Percentiles rank a stretch among this genome's conserved stretches.
phyloP scores from a whole-genome alignment of 768 basidiomycete genomes.

The Pleurotus pulmonarius region DNA sequence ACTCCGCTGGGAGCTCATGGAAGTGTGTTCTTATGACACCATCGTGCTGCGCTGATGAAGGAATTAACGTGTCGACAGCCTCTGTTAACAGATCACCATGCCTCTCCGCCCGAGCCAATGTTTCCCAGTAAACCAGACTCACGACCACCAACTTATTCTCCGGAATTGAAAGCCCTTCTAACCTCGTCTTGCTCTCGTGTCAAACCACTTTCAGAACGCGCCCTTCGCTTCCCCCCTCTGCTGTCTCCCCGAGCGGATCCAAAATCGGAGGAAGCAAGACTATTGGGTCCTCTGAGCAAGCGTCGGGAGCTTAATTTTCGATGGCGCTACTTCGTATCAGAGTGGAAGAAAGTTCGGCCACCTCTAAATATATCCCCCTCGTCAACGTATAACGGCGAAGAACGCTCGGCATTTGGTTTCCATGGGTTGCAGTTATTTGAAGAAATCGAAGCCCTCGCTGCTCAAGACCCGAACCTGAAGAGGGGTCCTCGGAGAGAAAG shows the following conservation, averaged over 20 bases:
- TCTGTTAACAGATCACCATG: slow-evolving; percentile 43
- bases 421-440: slow-evolving; percentile 39
- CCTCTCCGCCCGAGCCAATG: slow-evolving; percentile 39
- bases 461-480: slow-evolving; percentile 21
- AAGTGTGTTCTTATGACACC: slow-evolving; percentile 36
- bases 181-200: slow-evolving; percentile 43
- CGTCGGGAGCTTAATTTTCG: slow-evolving; percentile 72
- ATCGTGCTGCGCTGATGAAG: background rate
- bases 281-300: slow-evolving; percentile 67
- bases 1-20: slow-evolving; percentile 62
- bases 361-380: slow-evolving; percentile 51
- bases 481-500: slow-evolving; percentile 33
- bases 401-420: slow-evolving; percentile 31
- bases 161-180: slow-evolving; percentile 60
- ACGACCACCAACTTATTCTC: slow-evolving; percentile 63
- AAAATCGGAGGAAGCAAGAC: slow-evolving; percentile 49
- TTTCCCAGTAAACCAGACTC: slow-evolving; percentile 50
- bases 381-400: slow-evolving; percentile 16
- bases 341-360: slow-evolving; percentile 53
- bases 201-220: slow-evolving; percentile 36
- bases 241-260: slow-evolving; percentile 58
- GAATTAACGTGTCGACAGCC: slow-evolving; percentile 36
- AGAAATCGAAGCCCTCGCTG: slow-evolving; percentile 43
- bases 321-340: slow-evolving; percentile 56
- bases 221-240: slow-evolving; percentile 46